Evolutionary conservation across 495 filamentous ascomycete genomes (phyloP), one percentile per base, ranked within the genome.

Genomic region (Halenospora varia): DNA sequence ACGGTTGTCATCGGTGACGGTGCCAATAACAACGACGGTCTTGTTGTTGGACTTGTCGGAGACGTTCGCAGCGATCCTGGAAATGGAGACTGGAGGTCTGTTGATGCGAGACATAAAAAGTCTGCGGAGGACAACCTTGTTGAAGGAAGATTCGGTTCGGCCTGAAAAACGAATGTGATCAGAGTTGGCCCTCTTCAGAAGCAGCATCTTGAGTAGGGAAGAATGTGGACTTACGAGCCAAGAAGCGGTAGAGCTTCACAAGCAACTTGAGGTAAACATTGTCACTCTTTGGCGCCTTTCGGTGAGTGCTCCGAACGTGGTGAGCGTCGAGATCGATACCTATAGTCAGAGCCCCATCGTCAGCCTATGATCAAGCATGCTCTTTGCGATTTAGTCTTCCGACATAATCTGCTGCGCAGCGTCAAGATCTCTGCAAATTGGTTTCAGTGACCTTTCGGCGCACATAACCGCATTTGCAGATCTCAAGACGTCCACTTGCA

Each of bases 231-330:
- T 77, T 88, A 96, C 93, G 92, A 67, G 92, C 88, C 68, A 98
- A 79, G 87, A 98, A 98, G 78, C 88, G 87, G 85, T 97, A 98
- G 24, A 98, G 89, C 86, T 97, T 97, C 77, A 97, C 92, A 71
- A 97, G 81, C 64, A 98, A 87, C 82, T 92, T 90, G 69, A 97
- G 81, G 78, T 97, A 97, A 65, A 92, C 90, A 80, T 98, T 97
- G 77, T 96, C 90, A 79, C 88, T 94, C 82, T 97, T 96, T 62
- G 94, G 88, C 59, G 93, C 93, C 85, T 89, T 92, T 77, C 91
- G 88, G 79, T 94, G 91, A 70, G 81, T 89, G 80, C 72, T 81
- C 73, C 88, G 85, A 77, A 88, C 87, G 82, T 95, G 91, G 81
- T 95, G 90, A 74, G 78, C 88, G 66, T 81, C 76, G 62, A 86